Percentiles rank a stretch among this genome's conserved stretches.
Evolutionary conservation across 768 basidiomycete genomes (phyloP).

Genomic region (Cyclocybe aegerita): DNA sequence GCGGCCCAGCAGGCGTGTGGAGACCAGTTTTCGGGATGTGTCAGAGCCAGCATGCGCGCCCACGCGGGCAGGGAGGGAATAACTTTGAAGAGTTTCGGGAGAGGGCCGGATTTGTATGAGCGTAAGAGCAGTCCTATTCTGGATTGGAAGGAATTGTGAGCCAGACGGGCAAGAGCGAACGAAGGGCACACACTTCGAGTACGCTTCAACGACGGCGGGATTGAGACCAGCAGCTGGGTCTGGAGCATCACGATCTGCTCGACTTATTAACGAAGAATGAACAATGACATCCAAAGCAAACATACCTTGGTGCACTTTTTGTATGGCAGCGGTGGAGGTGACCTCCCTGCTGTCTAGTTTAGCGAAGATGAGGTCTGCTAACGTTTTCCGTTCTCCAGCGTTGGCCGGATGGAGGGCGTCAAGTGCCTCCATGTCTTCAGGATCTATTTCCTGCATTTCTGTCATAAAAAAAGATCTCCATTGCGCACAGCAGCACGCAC

Average conservation of each 20-base stretch:
- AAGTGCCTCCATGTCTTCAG: conserved; percentile 82
- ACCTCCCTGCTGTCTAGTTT: conserved; percentile 76
- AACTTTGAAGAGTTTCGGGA: conserved; percentile 98
- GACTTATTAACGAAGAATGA: neutral
- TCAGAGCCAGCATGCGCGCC: conserved; percentile 94
- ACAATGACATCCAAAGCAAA: neutral
- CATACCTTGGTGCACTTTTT: conserved; percentile 60
- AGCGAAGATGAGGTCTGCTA: conserved; percentile 96
- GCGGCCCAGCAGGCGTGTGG: conserved; percentile 94
- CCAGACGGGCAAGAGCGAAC: neutral
- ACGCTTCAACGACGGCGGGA: conserved; percentile 90
- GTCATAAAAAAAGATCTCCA: conserved; percentile 1
- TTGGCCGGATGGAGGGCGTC: conserved; percentile 80
- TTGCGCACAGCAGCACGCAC: conserved; percentile 34
- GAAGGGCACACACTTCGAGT: conserved; percentile 70
- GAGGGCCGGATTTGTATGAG: conserved; percentile 89
- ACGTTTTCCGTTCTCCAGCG: conserved; percentile 73
- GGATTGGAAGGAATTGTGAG: conserved; percentile 1
- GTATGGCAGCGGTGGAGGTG: conserved; percentile 52
- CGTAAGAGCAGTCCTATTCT: conserved; percentile 86
- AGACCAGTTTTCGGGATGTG: conserved; percentile 91
- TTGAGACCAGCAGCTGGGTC: conserved; percentile 89
- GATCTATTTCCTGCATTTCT: conserved; percentile 76
- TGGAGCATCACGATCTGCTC: conserved; percentile 49
- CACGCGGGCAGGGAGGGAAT: conserved; percentile 94